Evolutionary conservation across 768 basidiomycete genomes (phyloP), one percentile per base, ranked within the genome.

Genomic region (Crucibulum laeve): DNA sequence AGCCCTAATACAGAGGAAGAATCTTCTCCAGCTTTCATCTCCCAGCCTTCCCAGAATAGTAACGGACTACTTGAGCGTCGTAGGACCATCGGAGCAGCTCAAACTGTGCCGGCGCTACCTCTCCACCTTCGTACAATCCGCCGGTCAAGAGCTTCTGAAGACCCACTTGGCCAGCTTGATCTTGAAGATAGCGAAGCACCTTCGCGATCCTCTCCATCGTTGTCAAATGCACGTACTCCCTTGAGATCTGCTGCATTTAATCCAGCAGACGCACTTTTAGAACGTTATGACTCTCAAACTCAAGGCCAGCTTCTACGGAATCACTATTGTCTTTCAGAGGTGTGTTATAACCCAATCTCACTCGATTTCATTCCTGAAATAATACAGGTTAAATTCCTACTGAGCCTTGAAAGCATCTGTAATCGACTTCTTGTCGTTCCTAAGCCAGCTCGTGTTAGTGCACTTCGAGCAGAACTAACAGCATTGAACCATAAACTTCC

Each of bases 401-500:
- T 93, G 38, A 77, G 82, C 14, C 76, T 99, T 38, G 95, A 98
- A 62, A 87, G 84, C 57, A 94, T 99, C 53, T 91, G 85, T 52
- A 95, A 95, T 57, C 78, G 90, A 39, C 74, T 99, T 26, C 67
- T 99, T 38, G 84, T 96, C 21, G 83, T 99, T 0, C 96, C 96
- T 11, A 87, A 87, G 56, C 92, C 88, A 35, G 96, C 96, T 10
- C 82, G 95, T 28, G 86, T 98, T 32, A 95, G 92, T 61, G 94
- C 96, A n/a, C 69, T 99, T 35, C 74, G 96, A 58, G 96, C 96
- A 24, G 96, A 98, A 60, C 65, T 99, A 53, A 99, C 96, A 4
- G 84, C 86, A 14, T 68, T 99, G 42, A 99, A 99, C 57, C 95
- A 99, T 58, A 90, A 87, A 59, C 77, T 99, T 23, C 96, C 96